These are phyloP conservation scores for Malus fusca DNA, from an alignment of 306 rosid genomes.

Conservation along the genomic window DNA sequence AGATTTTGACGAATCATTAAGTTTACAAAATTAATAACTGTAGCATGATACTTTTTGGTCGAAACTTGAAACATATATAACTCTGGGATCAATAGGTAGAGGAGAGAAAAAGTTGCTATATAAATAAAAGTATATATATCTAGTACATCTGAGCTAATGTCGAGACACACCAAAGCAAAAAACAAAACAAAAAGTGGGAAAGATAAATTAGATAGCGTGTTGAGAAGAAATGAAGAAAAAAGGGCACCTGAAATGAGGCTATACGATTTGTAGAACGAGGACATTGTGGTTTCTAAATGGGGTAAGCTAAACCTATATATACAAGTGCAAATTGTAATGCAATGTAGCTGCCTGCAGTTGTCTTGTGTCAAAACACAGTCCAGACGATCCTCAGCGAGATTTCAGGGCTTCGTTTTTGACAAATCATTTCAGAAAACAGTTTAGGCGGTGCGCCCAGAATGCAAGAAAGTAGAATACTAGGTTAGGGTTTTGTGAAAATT, in stretches of 20 bases:
- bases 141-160: background rate
- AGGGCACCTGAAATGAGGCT: slow-evolving; percentile 16
- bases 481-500: background rate
- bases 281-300: slow-evolving; percentile 25
- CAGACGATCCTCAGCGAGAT: slow-evolving; percentile 26
- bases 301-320: slow-evolving; percentile 3
- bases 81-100: background rate
- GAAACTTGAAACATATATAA: background rate
- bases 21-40: background rate
- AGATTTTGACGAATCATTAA: background rate
- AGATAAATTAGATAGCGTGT: background rate
- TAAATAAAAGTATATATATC: no score
- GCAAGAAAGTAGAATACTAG: background rate
- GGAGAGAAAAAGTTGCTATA: background rate
- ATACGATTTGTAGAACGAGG: slow-evolving; percentile 17
- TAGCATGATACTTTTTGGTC: background rate
- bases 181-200: background rate
- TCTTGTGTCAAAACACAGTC: background rate
- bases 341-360: background rate
- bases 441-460: background rate
- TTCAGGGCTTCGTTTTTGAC: slow-evolving; percentile 26
- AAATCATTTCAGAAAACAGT: background rate
- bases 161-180: background rate
- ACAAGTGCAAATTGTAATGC: slow-evolving; percentile 15
- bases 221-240: slow-evolving; percentile 14